These are phyloP conservation scores for Scleroderma citrinum DNA, from an alignment of 768 basidiomycete genomes.

Conservation along the genomic window DNA sequence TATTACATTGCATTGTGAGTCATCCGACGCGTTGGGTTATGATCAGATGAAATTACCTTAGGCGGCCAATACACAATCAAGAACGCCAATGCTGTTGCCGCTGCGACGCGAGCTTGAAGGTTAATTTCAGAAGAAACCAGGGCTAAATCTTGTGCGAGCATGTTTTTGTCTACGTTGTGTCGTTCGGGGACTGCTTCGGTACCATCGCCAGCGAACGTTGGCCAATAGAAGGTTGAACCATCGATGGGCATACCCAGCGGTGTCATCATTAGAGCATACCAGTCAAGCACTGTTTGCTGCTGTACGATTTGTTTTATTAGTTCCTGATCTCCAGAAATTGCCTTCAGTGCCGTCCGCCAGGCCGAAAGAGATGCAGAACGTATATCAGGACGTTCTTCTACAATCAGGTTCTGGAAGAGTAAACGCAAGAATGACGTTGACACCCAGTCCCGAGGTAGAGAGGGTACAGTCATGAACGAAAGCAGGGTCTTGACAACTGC, in stretches of 20 bases:
- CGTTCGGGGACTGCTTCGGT: constrained; percentile 46
- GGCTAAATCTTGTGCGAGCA: constrained; percentile 85
- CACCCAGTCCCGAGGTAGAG: constrained; percentile 79
- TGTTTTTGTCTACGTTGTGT: constrained; percentile 95
- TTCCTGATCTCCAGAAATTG: constrained; percentile 40
- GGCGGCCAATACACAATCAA: constrained; percentile 63
- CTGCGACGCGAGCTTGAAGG: constrained; percentile 71
- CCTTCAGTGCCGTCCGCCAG: constrained; percentile 66
- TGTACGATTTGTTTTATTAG: constrained; percentile 50
- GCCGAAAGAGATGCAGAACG: constrained; percentile 64
- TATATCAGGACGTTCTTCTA: constrained; percentile 85
- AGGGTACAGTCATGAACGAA: constrained; percentile 76
- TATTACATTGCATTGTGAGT: neutral
- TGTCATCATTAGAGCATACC: constrained; percentile 87
- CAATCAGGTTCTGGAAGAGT: constrained; percentile 89
- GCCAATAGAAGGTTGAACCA: constrained; percentile 58
- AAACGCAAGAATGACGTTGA: constrained; percentile 69
- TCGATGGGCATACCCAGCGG: constrained; percentile 82
- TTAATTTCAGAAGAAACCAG: constrained; percentile 73
- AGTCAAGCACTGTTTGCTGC: constrained; percentile 63
- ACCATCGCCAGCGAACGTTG: constrained; percentile 44
- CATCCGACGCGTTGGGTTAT: neutral
- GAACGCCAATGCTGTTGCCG: constrained; percentile 71
- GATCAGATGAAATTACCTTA: constrained; percentile 34
- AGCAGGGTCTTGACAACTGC: constrained; percentile 87